Evolutionary conservation across 495 filamentous ascomycete species (phyloP).

Genomic region (Penicillium maclennaniae): DNA sequence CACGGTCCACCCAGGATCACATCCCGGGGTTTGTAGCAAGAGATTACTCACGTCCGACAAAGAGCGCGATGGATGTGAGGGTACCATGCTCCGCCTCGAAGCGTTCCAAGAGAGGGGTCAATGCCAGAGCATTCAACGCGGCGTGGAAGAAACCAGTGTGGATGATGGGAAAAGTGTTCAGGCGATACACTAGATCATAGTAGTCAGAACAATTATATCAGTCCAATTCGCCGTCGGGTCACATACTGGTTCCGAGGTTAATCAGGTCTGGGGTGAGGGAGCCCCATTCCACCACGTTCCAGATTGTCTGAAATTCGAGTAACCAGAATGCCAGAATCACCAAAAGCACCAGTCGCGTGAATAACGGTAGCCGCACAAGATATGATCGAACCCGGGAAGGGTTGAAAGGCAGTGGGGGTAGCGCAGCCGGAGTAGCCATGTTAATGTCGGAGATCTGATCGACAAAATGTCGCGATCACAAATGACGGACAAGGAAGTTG

Average conservation of each 20-base stretch:
- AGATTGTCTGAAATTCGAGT: constrained; percentile 59
- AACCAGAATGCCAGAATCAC: constrained; percentile 66
- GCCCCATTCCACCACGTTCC: constrained; percentile 70
- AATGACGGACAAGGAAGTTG: neutral
- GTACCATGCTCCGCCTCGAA: constrained; percentile 95
- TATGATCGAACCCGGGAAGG: constrained; percentile 59
- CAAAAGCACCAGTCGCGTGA: constrained; percentile 72
- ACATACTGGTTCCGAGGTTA: constrained; percentile 69
- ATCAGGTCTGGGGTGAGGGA: constrained; percentile 74
- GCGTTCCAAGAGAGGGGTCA: constrained; percentile 80
- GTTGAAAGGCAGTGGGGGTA: constrained; percentile 48
- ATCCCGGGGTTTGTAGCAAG: neutral
- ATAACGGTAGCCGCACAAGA: constrained; percentile 78
- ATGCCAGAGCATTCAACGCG: constrained; percentile 70
- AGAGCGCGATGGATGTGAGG: constrained; percentile 74
- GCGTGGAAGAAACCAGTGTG: constrained; percentile 77
- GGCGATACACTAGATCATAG: constrained; percentile 72
- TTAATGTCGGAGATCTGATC: constrained; percentile 4
- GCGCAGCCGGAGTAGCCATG: constrained; percentile 40
- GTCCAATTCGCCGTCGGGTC: neutral
- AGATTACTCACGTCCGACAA: constrained; percentile 77
- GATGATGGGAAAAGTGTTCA: constrained; percentile 89
- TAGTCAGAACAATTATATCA: constrained; percentile 2
- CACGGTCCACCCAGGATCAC: neutral
- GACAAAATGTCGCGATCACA: neutral